Percentiles rank a stretch among this genome's conserved stretches.
These are phyloP conservation scores for Allium sativum DNA, from an alignment of 106 monocot species.

Conservation along the genomic window DNA sequence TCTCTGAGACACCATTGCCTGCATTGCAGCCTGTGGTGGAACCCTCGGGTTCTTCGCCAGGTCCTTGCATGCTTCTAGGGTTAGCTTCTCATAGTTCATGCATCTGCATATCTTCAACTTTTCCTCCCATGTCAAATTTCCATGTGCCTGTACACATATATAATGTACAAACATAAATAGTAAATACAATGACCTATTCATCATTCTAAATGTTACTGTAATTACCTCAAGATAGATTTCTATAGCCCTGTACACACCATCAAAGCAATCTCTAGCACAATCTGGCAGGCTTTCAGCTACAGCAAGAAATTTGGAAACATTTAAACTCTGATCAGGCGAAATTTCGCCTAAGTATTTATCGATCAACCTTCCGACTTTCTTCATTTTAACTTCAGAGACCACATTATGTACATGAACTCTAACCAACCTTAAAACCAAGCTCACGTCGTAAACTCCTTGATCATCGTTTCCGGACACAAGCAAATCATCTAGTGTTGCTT, in stretches of 20 bases:
- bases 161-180: not conserved
- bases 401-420: conserved; percentile 56
- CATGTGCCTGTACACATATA: conserved; percentile 55
- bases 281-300: conserved; percentile 90
- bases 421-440: conserved; percentile 67
- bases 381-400: conserved; percentile 49
- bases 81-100: conserved; percentile 87
- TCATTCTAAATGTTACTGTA: not conserved
- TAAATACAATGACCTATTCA: not conserved
- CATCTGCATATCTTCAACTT: conserved; percentile 58
- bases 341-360: conserved; percentile 89
- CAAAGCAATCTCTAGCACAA: conserved; percentile 75
- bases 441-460: conserved; percentile 75
- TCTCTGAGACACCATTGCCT: conserved; percentile 61
- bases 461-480: conserved; percentile 56
- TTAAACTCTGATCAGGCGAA: conserved; percentile 77
- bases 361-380: conserved; percentile 71
- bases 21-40: conserved; percentile 66
- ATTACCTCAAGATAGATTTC: conserved; percentile 88
- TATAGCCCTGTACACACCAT: conserved; percentile 86
- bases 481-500: conserved; percentile 81
- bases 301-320: conserved; percentile 58
- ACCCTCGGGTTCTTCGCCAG: conserved; percentile 78
- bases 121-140: conserved; percentile 44
- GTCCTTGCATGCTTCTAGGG: conserved; percentile 71